Percentiles rank a stretch among this genome's conserved stretches.
phyloP scores from a whole-genome alignment of 176 grass and related monocot genomes.

The Olyra latifolia region DNA sequence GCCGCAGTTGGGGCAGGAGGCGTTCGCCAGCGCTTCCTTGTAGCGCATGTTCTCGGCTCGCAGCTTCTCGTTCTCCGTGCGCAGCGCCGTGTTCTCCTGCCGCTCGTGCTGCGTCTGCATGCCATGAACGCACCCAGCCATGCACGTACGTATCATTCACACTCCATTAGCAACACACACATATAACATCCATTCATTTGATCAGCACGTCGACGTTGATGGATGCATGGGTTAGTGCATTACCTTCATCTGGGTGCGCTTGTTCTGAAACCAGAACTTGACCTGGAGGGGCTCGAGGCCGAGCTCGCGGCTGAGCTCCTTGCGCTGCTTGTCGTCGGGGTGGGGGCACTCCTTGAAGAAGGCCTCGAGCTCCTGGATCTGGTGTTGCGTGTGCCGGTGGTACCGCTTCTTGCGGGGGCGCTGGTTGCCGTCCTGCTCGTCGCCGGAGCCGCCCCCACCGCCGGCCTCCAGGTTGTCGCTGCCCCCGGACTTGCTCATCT shows the following conservation, averaged over 20 bases:
- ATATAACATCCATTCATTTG: background rate
- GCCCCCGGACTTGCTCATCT: slow-evolving; percentile 81
- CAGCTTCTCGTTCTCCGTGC: slow-evolving; percentile 75
- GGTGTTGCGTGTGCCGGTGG: slow-evolving; percentile 94
- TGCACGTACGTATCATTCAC: background rate
- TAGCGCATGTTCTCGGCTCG: slow-evolving; percentile 75
- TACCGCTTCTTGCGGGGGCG: slow-evolving; percentile 90
- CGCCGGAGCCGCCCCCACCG: slow-evolving; percentile 30
- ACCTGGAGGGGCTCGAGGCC: slow-evolving; percentile 84
- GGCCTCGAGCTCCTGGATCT: slow-evolving; percentile 87
- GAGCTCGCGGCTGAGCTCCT: slow-evolving; percentile 77
- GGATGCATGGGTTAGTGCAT: background rate
- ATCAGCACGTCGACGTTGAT: background rate
- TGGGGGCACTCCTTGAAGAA: slow-evolving; percentile 98
- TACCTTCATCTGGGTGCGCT: slow-evolving; percentile 96
- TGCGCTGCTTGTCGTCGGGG: slow-evolving; percentile 94
- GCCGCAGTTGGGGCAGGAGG: slow-evolving; percentile 84
- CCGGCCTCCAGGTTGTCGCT: slow-evolving; percentile 68
- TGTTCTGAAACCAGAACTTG: slow-evolving; percentile 99
- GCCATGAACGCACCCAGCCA: background rate
- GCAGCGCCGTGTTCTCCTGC: slow-evolving; percentile 69
- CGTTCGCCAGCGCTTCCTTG: slow-evolving; percentile 72
- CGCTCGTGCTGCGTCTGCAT: slow-evolving; percentile 85
- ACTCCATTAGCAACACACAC: background rate
- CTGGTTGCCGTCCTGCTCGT: slow-evolving; percentile 61